phyloP scores from a whole-genome alignment of 2,329 filamentous ascomycete species.

The Cladosporium velox region DNA sequence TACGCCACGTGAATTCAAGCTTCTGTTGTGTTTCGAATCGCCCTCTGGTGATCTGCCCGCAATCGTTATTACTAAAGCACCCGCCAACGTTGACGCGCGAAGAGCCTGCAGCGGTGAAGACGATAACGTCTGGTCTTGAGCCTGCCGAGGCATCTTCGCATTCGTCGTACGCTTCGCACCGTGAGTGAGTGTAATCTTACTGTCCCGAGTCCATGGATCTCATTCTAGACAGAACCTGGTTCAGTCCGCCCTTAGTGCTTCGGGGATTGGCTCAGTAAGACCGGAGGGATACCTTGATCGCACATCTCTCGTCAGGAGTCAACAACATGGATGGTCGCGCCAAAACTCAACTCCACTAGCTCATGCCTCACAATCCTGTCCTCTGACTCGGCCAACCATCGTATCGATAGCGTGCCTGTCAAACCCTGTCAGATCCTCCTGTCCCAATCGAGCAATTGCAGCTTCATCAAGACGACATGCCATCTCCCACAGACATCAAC shows the following conservation, averaged over 20 bases:
- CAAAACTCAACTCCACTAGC: neutral
- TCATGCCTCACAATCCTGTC: neutral
- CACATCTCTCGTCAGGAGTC: neutral
- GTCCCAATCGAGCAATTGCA: neutral
- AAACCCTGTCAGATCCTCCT: neutral
- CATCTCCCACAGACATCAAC: neutral
- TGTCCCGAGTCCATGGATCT: conserved; percentile 1
- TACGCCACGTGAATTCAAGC: conserved; percentile 18
- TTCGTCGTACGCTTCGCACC: neutral
- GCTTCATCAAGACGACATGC: neutral
- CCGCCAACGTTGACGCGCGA: neutral
- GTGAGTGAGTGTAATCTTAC: neutral
- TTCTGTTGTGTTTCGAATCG: conserved; percentile 11
- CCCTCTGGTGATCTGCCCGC: neutral
- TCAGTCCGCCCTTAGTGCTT: conserved; percentile 1
- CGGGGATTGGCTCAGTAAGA: neutral
- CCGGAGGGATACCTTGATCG: neutral
- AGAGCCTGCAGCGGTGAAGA: neutral
- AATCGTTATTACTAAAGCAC: neutral
- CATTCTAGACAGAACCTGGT: neutral
- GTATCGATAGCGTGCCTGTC: neutral
- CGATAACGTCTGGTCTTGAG: neutral
- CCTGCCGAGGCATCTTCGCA: conserved; percentile 1
- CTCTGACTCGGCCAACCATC: neutral
- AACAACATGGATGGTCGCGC: neutral